Conservation (phyloP, 345 rosid genomes). For the Citrus glauca region DNA sequence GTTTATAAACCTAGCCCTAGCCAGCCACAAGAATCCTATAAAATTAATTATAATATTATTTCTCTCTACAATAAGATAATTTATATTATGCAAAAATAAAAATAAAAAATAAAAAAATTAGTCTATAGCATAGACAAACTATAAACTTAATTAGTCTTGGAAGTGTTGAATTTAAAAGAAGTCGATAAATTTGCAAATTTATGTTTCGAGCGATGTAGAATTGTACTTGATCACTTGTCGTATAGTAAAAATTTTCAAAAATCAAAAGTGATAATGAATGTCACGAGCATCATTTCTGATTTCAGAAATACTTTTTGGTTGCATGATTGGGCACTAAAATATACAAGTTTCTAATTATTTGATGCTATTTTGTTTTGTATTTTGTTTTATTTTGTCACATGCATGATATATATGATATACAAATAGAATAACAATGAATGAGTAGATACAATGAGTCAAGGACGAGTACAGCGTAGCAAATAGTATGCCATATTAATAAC, state of each 20-base stretch:
- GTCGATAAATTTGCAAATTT: not conserved
- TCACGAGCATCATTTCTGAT: conserved; percentile 49
- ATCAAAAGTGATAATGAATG: conserved; percentile 25
- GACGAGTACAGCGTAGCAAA: conserved; percentile 27
- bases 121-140: too few relatives aligned
- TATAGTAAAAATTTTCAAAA: conserved; percentile 5
- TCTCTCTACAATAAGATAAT: not conserved
- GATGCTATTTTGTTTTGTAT: conserved; percentile 20
- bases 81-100: not conserved
- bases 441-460: conserved; percentile 4
- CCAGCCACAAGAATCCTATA: conserved; percentile 37
- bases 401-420: conserved; percentile 16
- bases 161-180: not conserved
- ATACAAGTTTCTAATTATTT: conserved; percentile 9
- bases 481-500: not conserved
- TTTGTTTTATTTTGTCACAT: conserved; percentile 32
- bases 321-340: conserved; percentile 23
- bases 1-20: conserved; percentile 18
- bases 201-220: not conserved
- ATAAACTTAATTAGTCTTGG: too few relatives aligned
- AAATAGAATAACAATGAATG: not conserved
- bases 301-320: conserved; percentile 21
- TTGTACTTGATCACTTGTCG: not conserved
- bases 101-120: not conserved
- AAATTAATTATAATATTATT: not conserved